Conservation (phyloP, 768 basidiomycete species). For the Roridomyces roridus region DNA sequence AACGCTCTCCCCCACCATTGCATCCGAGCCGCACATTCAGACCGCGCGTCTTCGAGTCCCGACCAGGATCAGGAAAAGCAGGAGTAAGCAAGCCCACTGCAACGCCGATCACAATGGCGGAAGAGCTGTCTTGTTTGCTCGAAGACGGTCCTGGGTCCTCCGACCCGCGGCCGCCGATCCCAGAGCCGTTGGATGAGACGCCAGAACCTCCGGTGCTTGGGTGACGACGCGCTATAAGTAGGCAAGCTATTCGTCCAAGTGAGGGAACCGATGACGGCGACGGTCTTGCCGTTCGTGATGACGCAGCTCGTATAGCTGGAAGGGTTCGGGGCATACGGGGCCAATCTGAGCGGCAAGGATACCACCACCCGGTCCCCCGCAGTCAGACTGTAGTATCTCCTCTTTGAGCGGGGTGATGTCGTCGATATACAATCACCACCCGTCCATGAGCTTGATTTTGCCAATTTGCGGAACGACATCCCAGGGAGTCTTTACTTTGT, state of each 20-base stretch:
- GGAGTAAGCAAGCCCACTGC: background rate
- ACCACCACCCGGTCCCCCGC: background rate
- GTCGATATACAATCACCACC: background rate
- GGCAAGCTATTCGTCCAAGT: conserved; percentile 17
- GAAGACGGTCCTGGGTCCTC: background rate
- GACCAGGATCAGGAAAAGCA: conserved; percentile 6
- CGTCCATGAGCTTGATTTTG: too few relatives aligned
- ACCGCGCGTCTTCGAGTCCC: conserved; percentile 12
- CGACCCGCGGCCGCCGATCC: background rate
- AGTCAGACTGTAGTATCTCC: too few relatives aligned
- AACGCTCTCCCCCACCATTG: conserved; percentile 10
- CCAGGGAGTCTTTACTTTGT: too few relatives aligned
- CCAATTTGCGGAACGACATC: too few relatives aligned
- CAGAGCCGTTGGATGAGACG: conserved; percentile 9
- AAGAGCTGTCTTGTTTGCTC: conserved; percentile 8
- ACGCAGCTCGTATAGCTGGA: conserved; percentile 13
- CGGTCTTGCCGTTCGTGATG: conserved; percentile 18
- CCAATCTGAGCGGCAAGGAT: conserved; percentile 10
- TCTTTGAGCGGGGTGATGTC: too few relatives aligned
- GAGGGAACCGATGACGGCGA: conserved; percentile 15
- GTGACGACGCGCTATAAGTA: background rate
- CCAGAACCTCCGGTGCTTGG: conserved; percentile 3
- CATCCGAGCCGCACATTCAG: conserved; percentile 4
- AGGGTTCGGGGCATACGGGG: background rate
- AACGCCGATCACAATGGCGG: conserved; percentile 15